phyloP scores from a whole-genome alignment of 2,329 filamentous ascomycete genomes.

The Tolypocladium tropicale region DNA sequence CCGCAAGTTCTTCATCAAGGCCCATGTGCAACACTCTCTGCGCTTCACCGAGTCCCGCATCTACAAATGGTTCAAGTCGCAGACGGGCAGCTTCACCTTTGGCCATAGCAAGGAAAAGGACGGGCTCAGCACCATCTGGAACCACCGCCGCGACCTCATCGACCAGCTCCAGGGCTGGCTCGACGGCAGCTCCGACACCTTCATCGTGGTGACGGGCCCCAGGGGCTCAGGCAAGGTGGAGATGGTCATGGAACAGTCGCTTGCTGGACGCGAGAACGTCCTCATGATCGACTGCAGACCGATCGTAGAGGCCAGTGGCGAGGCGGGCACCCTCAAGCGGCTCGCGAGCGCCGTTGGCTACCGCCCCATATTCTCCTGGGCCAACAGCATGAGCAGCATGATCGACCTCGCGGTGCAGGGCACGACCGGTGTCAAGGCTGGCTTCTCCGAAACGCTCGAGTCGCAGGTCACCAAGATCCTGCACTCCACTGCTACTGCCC shows the following conservation, averaged over 20 bases:
- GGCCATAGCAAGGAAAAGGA: constrained; percentile 46
- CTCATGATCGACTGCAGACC: constrained; percentile 87
- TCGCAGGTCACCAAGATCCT: constrained; percentile 83
- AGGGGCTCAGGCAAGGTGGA: constrained; percentile 86
- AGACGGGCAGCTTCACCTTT: constrained; percentile 54
- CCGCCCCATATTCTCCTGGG: constrained; percentile 88
- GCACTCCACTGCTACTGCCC: constrained; percentile 68
- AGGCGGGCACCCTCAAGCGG: constrained; percentile 72
- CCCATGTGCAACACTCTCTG: constrained; percentile 71
- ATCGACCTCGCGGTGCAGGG: constrained; percentile 88
- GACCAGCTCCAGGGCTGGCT: constrained; percentile 77
- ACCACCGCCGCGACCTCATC: constrained; percentile 73
- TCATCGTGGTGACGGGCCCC: constrained; percentile 88
- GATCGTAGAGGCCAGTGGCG: constrained; percentile 82
- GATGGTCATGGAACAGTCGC: constrained; percentile 72
- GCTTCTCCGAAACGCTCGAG: constrained; percentile 88
- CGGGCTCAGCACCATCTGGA: constrained; percentile 74
- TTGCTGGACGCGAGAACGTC: constrained; percentile 66
- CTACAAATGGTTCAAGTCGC: constrained; percentile 67
- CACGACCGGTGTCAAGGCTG: constrained; percentile 87
- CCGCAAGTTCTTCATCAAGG: constrained; percentile 82
- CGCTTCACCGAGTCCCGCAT: constrained; percentile 62
- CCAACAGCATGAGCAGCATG: constrained; percentile 88
- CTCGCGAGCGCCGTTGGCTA: constrained; percentile 82
- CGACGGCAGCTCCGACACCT: constrained; percentile 79